A percentile compares a stretch with the other conserved stretches of the same genome.
These are phyloP conservation scores for Coemansia sp. DNA, from an alignment of 192 early-diverging fungal genomes.

Conservation along the genomic window DNA sequence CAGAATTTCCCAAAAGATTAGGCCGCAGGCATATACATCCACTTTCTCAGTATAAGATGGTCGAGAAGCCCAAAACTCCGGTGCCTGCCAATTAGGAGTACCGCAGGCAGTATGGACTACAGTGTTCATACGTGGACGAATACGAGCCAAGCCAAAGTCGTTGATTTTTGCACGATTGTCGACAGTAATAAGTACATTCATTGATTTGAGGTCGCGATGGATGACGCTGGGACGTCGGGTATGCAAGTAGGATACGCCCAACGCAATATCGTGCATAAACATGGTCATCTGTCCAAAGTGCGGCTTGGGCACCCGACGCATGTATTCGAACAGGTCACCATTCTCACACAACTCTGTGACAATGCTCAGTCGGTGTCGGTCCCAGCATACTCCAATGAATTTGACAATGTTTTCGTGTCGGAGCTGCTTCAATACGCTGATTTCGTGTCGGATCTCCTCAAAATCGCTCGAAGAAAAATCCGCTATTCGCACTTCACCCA, in stretches of 20 bases:
- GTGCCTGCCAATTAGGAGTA: conserved; percentile 80
- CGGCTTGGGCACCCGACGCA: conserved; percentile 62
- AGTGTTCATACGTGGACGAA: conserved; percentile 65
- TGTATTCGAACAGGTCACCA: conserved; percentile 74
- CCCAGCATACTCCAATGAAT: conserved; percentile 73
- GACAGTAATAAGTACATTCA: conserved; percentile 64
- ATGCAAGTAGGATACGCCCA: conserved; percentile 71
- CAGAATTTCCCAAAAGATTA: conserved; percentile 80
- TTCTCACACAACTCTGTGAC: conserved; percentile 73
- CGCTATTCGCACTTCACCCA: conserved; percentile 66
- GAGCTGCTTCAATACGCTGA: conserved; percentile 72
- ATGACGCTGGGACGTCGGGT: conserved; percentile 71
- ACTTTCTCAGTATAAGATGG: conserved; percentile 78
- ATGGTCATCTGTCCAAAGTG: conserved; percentile 66
- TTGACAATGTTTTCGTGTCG: conserved; percentile 73
- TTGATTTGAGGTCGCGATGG: conserved; percentile 74
- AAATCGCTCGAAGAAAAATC: conserved; percentile 70
- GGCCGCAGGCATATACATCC: conserved; percentile 65
- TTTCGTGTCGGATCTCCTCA: conserved; percentile 73
- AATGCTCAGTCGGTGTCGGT: conserved; percentile 65
- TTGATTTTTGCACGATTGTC: conserved; percentile 75
- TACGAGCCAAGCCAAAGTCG: conserved; percentile 78
- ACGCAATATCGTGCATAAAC: conserved; percentile 77
- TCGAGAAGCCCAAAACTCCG: conserved; percentile 70
- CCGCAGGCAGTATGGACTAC: conserved; percentile 75